Conservation (phyloP, 2,329 filamentous ascomycete genomes). For the Penicillium sp. region DNA sequence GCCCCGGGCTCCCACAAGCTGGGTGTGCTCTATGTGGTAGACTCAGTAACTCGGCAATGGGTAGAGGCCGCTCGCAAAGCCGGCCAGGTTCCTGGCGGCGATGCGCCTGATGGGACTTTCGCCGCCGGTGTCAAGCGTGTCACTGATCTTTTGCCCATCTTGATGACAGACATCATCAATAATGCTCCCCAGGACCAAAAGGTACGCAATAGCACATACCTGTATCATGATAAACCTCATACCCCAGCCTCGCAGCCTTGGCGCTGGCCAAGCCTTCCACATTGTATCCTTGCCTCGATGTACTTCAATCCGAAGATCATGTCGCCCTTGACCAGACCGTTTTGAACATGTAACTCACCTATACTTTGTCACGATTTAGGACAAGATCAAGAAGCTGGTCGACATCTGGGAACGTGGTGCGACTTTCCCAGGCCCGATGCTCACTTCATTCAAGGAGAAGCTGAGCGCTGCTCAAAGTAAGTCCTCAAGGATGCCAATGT, state of each 20-base stretch:
- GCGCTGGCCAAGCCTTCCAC: conserved; percentile 11
- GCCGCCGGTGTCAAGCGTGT: conserved; percentile 94
- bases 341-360: conserved; percentile 51
- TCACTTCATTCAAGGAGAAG: conserved; percentile 80
- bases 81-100: conserved; percentile 76
- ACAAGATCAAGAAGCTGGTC: conserved; percentile 92
- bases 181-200: conserved; percentile 91
- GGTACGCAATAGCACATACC: conserved; percentile 64
- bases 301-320: not conserved
- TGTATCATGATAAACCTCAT: conserved; percentile 27
- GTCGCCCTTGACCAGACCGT: not conserved
- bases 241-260: conserved; percentile 24
- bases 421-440: conserved; percentile 80
- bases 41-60: conserved; percentile 99
- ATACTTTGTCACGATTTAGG: conserved; percentile 60
- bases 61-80: conserved; percentile 88
- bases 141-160: conserved; percentile 85
- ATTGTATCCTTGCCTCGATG: not conserved
- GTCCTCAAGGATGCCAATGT: conserved; percentile 33
- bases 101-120: conserved; percentile 86
- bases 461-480: conserved; percentile 68
- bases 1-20: conserved; percentile 93
- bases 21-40: conserved; percentile 99
- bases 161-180: conserved; percentile 94
- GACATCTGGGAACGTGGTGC: conserved; percentile 97